phyloP scores from a whole-genome alignment of 2,329 filamentous ascomycete genomes.

The Epichloe uncinata region DNA sequence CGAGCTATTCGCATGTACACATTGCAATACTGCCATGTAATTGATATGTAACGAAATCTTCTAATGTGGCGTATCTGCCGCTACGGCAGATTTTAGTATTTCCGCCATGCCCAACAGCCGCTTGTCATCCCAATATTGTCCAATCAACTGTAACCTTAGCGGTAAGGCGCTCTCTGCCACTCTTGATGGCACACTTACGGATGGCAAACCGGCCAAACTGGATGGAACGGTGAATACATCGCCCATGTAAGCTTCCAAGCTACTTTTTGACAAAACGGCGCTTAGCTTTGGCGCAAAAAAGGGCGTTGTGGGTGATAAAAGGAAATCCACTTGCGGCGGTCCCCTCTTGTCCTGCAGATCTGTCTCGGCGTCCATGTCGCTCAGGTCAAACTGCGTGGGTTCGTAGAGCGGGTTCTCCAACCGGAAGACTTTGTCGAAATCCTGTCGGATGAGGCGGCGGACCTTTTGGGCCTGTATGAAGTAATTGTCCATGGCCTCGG shows the following conservation, averaged over 20 bases:
- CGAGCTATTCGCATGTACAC: no score
- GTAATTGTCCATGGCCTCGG: slow-evolving; percentile 87
- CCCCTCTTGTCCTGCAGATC: slow-evolving; percentile 42
- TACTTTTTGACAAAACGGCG: slow-evolving; percentile 39
- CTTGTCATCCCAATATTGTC: slow-evolving; percentile 68
- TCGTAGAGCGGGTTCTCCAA: slow-evolving; percentile 54
- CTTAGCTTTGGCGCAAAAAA: slow-evolving; percentile 57
- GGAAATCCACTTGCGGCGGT: slow-evolving; percentile 61
- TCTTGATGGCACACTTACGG: slow-evolving; percentile 60
- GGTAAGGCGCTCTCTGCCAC: slow-evolving; percentile 20
- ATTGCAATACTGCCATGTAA: neutral
- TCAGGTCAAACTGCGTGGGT: slow-evolving; percentile 40
- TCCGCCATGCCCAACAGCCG: slow-evolving; percentile 46
- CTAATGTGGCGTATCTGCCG: slow-evolving; percentile 12
- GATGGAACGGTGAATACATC: slow-evolving; percentile 95
- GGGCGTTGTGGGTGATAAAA: slow-evolving; percentile 79
- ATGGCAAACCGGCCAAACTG: slow-evolving; percentile 80
- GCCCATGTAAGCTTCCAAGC: slow-evolving; percentile 71
- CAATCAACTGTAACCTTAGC: slow-evolving; percentile 59
- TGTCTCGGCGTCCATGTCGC: slow-evolving; percentile 42
- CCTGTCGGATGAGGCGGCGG: slow-evolving; percentile 66
- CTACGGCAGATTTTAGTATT: slow-evolving; percentile 19
- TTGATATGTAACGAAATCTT: neutral
- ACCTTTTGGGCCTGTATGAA: slow-evolving; percentile 89
- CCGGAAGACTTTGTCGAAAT: slow-evolving; percentile 72